phyloP scores from a whole-genome alignment of 768 basidiomycete species.

The Pisolithus marmoratus region DNA sequence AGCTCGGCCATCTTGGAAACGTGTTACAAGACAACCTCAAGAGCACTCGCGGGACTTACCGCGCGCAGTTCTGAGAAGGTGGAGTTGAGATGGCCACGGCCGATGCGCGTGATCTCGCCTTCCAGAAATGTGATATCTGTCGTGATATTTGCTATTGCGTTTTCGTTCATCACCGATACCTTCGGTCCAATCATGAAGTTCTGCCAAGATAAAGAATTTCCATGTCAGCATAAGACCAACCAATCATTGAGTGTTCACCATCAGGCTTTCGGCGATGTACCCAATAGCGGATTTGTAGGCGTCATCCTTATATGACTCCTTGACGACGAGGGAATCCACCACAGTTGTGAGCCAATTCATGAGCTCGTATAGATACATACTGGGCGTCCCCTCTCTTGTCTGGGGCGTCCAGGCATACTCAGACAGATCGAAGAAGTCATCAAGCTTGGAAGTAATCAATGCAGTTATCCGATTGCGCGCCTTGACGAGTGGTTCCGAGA shows the following conservation, averaged over 20 bases:
- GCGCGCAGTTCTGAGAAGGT: constrained; percentile 77
- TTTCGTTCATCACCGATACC: constrained; percentile 78
- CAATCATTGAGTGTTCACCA: constrained; percentile 49
- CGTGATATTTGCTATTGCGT: constrained; percentile 79
- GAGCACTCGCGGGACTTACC: constrained; percentile 38
- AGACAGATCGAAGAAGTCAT: constrained; percentile 92
- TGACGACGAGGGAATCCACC: constrained; percentile 83
- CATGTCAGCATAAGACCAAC: background rate
- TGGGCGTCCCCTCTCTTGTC: constrained; percentile 67
- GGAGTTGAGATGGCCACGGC: constrained; percentile 59
- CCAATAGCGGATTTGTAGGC: constrained; percentile 85
- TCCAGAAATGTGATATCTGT: constrained; percentile 88
- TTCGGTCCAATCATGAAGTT: constrained; percentile 74
- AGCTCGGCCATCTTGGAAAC: constrained; percentile 59
- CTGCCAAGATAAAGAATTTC: constrained; percentile 32
- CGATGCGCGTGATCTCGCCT: constrained; percentile 74
- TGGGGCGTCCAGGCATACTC: constrained; percentile 92
- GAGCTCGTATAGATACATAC: constrained; percentile 92
- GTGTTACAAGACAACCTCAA: constrained; percentile 3
- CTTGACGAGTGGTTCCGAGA: constrained; percentile 60
- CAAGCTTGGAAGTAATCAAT: constrained; percentile 86
- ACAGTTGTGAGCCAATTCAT: constrained; percentile 96
- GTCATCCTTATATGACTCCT: constrained; percentile 80
- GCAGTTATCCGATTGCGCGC: constrained; percentile 73
- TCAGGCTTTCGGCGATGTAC: constrained; percentile 82